These are phyloP conservation scores for Blastocystis sp. DNA, from an alignment of 352 stramenopile genomes.

Conservation along the genomic window DNA sequence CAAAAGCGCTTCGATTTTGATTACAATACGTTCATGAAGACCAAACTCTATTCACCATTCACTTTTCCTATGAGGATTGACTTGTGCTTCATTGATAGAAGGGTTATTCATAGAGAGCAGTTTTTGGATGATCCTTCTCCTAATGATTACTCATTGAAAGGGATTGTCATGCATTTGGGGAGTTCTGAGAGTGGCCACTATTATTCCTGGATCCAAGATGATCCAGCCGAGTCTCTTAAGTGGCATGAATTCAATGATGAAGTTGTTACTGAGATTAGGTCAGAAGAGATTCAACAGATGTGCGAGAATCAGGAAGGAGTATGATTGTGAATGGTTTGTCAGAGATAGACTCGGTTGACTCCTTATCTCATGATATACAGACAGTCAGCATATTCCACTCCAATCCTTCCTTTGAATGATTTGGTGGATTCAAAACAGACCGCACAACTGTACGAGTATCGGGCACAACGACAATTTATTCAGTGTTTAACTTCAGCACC, in stretches of 20 bases:
- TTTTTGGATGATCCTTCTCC: background rate
- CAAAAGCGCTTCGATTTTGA: constrained; percentile 3
- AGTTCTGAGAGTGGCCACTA: constrained; percentile 5
- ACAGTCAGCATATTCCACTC: too few relatives aligned
- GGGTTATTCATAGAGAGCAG: background rate
- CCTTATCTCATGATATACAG: too few relatives aligned
- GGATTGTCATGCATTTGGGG: background rate
- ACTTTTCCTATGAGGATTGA: background rate
- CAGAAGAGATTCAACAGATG: background rate
- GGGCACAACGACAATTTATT: too few relatives aligned
- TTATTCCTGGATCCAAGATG: background rate
- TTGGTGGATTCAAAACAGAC: too few relatives aligned
- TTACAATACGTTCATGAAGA: background rate
- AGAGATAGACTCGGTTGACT: too few relatives aligned
- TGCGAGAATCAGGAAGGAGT: background rate
- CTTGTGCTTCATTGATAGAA: background rate
- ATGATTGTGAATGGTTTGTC: background rate
- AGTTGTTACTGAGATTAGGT: background rate
- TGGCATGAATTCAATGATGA: constrained; percentile 26
- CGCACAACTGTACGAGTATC: too few relatives aligned
- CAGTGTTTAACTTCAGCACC: too few relatives aligned
- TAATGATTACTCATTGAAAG: background rate
- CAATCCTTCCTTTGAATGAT: too few relatives aligned
- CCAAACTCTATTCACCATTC: background rate
- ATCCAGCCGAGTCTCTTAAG: background rate